These are phyloP conservation scores for Amaranthus hypochondriacus DNA, from an alignment of 148 eudicot genomes.

Conservation along the genomic window DNA sequence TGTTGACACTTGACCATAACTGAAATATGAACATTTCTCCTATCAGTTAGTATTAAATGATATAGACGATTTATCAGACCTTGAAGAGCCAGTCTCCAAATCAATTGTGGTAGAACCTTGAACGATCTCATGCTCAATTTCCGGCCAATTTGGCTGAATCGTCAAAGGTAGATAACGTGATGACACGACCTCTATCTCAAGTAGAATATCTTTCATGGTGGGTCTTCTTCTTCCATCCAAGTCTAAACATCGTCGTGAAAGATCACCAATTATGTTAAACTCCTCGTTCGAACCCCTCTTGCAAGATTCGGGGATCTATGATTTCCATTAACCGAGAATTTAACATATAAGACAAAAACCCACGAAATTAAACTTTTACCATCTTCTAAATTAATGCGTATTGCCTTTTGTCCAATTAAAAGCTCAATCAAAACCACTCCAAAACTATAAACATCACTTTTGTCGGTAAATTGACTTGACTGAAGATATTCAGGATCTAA, in stretches of 20 bases:
- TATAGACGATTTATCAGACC: not conserved
- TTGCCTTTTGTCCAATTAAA: constrained; percentile 26
- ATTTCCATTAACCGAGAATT: constrained; percentile 10
- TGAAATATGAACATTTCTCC: not conserved
- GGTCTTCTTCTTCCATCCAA: constrained; percentile 27
- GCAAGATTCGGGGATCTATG: constrained; percentile 1
- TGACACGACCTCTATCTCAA: not conserved
- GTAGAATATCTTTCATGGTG: constrained; percentile 26
- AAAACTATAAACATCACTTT: constrained; percentile 32
- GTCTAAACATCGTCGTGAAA: constrained; percentile 21
- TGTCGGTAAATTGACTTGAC: constrained; percentile 20
- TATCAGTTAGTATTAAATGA: not conserved
- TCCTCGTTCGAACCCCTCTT: constrained; percentile 18
- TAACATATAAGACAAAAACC: constrained; percentile 13
- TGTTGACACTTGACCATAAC: not conserved
- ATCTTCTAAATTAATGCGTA: constrained; percentile 10
- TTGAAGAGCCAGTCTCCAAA: not conserved
- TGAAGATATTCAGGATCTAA: constrained; percentile 32
- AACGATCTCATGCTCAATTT: not conserved
- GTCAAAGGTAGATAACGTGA: not conserved
- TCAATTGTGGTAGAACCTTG: not conserved
- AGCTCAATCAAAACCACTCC: constrained; percentile 31
- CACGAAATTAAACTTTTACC: constrained; percentile 23
- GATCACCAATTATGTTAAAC: constrained; percentile 8
- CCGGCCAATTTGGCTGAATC: not conserved